Base-by-base conservation (phyloP, 2,329 filamentous ascomycete genomes). In the Huntiella abstrusa region DNA sequence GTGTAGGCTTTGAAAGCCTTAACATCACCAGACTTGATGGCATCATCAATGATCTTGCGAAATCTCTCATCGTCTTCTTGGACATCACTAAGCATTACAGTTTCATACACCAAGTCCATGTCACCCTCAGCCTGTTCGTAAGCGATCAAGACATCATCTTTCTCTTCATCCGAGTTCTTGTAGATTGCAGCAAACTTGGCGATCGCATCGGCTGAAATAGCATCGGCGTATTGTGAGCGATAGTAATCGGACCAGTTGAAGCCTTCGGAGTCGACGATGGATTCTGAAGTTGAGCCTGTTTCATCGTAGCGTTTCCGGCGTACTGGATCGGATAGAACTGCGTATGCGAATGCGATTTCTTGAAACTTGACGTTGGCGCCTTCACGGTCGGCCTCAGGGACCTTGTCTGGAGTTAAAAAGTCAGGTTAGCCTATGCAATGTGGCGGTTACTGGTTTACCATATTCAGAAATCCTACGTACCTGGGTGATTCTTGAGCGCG, bases 181-280 rank as follows among this genome's bases (percentile, higher is more conserved):
- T 96, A 98, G 52, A 80, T 69, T 28, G 69, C 65, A 49, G 82
- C 74, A 56, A 96, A 83, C 47, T 77, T 73, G 47, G 79, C 70
- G 53, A 98, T 88, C 3, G 75, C 74, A 50, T 83, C 77, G 3
- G 70, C 65, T 13, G 76, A 86, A 43, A 98, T 69, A 19, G 84
- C 70, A 48, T 87, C 79, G 43, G 73, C 74, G 60, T 80, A 94
- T 55, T 94, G 86, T 52, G 80, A 77, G 46, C 78, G 75, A 67
- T 92, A 98, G 66, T 86, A 98, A 41, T 83, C 79, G 46, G 74
- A 69, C 91, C 91, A 98, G 66, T 84, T 75, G 64, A 96, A 98
- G 46, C 80, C 82, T 49, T 83, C 78, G 3, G 74, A 71, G 58
- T 85, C 80, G 32, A 80, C 71, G 16, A 93, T 73, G 6, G 77